Conservation (phyloP, 805 yeast species). For the Sporopachydermia lactativora region DNA sequence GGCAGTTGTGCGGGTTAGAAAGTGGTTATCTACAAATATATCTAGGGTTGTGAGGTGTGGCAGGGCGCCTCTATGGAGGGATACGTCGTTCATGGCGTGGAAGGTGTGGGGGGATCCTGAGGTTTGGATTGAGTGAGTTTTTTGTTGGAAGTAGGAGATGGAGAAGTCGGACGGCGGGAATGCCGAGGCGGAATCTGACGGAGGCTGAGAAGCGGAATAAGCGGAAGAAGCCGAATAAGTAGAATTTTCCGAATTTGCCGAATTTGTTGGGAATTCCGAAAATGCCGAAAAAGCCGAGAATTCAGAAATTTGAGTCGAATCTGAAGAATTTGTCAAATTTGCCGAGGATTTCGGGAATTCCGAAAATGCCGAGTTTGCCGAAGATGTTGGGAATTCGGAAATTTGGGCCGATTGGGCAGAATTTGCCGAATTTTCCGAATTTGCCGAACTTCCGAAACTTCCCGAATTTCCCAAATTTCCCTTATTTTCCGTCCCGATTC, state of each 20-base stretch:
- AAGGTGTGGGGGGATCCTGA: slow-evolving; percentile 25
- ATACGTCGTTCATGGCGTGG: slow-evolving; percentile 89
- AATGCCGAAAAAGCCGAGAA: slow-evolving; percentile 2
- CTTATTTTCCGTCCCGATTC: neutral
- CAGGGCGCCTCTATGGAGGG: slow-evolving; percentile 74
- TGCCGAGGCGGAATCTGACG: too few relatives aligned
- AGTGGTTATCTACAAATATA: slow-evolving; percentile 72
- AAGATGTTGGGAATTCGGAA: slow-evolving; percentile 7
- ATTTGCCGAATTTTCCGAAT: neutral
- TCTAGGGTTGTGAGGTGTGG: slow-evolving; percentile 80
- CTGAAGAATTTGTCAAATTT: slow-evolving; percentile 2
- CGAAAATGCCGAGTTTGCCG: neutral
- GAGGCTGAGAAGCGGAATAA: slow-evolving; percentile 10
- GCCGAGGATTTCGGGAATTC: neutral
- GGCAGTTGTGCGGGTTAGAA: slow-evolving; percentile 79
- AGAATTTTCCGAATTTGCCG: neutral
- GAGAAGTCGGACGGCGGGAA: too few relatives aligned
- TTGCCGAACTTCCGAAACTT: slow-evolving; percentile 2
- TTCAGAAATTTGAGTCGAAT: slow-evolving; percentile 9
- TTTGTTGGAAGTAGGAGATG: too few relatives aligned
- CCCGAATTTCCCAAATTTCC: slow-evolving; percentile 3
- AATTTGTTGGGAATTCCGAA: neutral
- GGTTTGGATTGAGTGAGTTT: too few relatives aligned
- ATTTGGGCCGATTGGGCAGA: slow-evolving; percentile 7
- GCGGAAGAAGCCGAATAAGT: neutral